These are phyloP conservation scores for Chaetomium strumarium DNA, from an alignment of 2,329 filamentous ascomycete genomes.

Conservation along the genomic window DNA sequence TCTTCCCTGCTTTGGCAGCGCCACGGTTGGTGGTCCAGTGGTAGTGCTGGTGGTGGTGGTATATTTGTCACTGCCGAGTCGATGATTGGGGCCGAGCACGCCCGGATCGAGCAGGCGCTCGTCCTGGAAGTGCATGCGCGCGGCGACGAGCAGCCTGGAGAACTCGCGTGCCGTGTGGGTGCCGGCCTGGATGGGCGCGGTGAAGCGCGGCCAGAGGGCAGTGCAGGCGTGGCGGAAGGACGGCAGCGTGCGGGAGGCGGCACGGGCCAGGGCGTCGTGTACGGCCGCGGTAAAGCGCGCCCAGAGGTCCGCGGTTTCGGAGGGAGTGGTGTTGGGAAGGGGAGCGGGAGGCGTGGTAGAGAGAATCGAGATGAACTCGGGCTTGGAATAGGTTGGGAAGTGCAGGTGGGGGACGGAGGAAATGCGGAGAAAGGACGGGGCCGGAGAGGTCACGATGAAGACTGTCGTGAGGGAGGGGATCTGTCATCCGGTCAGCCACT, in stretches of 20 bases:
- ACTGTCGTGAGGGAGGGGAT: conserved; percentile 72
- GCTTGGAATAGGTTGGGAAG: conserved; percentile 78
- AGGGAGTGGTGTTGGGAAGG: conserved; percentile 44
- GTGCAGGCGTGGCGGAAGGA: conserved; percentile 64
- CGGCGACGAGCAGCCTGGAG: conserved; percentile 69
- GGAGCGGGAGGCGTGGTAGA: conserved; percentile 47
- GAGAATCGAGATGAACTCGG: conserved; percentile 73
- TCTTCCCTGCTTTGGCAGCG: background rate
- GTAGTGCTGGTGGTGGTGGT: background rate
- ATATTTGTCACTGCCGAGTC: background rate
- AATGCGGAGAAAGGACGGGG: conserved; percentile 62
- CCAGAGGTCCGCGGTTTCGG: conserved; percentile 65
- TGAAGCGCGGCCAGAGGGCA: conserved; percentile 80
- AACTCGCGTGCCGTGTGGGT: conserved; percentile 75
- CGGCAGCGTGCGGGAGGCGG: conserved; percentile 72
- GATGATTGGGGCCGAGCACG: conserved; percentile 38
- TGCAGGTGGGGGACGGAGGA: conserved; percentile 69
- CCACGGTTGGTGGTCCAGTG: conserved; percentile 4
- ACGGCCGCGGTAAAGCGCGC: conserved; percentile 74
- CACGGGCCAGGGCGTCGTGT: conserved; percentile 78
- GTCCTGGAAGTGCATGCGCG: conserved; percentile 64
- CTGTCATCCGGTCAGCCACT: conserved; percentile 38
- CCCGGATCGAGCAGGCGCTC: conserved; percentile 63
- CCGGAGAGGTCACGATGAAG: conserved; percentile 68
- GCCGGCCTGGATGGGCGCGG: conserved; percentile 68